Evolutionary conservation across 2,329 filamentous ascomycete genomes (phyloP).

Genomic region (Arthroderma uncinatum): DNA sequence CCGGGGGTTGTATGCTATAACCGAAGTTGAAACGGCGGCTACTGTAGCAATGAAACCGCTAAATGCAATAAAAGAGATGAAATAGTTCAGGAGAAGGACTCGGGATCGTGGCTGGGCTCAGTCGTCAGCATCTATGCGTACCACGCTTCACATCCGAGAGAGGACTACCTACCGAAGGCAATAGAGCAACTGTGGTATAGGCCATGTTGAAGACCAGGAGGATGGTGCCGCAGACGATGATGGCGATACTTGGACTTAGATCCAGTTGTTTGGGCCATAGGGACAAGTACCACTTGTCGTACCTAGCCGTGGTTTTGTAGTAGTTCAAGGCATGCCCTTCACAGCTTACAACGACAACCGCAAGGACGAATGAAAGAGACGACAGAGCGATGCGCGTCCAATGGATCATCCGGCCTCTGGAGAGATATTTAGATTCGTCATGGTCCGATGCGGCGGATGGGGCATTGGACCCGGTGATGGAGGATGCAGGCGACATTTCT

Average conservation of each 20-base stretch:
- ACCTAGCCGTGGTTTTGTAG: slow-evolving; percentile 30
- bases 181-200: slow-evolving; percentile 24
- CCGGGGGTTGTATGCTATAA: slow-evolving; percentile 23
- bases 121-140: neutral
- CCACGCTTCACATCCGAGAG: neutral
- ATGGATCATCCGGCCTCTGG: slow-evolving; percentile 25
- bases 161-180: slow-evolving; percentile 28
- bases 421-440: slow-evolving; percentile 29
- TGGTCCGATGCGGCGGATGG: slow-evolving; percentile 26
- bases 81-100: slow-evolving; percentile 26
- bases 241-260: slow-evolving; percentile 29
- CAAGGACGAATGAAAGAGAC: slow-evolving; percentile 21
- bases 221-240: slow-evolving; percentile 29
- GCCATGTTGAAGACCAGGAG: slow-evolving; percentile 24
- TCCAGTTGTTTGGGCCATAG: slow-evolving; percentile 37
- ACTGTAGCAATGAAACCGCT: slow-evolving; percentile 29
- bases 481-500: slow-evolving; percentile 22
- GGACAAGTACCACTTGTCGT: slow-evolving; percentile 24
- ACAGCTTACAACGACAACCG: slow-evolving; percentile 26
- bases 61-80: slow-evolving; percentile 25
- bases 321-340: slow-evolving; percentile 31
- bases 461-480: slow-evolving; percentile 22
- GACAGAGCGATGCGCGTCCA: slow-evolving; percentile 27
- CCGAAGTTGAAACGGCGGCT: slow-evolving; percentile 24
- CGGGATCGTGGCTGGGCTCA: slow-evolving; percentile 25